Base-by-base conservation (phyloP, 176 grass and related monocot genomes). In the Pontederia crassipes region DNA sequence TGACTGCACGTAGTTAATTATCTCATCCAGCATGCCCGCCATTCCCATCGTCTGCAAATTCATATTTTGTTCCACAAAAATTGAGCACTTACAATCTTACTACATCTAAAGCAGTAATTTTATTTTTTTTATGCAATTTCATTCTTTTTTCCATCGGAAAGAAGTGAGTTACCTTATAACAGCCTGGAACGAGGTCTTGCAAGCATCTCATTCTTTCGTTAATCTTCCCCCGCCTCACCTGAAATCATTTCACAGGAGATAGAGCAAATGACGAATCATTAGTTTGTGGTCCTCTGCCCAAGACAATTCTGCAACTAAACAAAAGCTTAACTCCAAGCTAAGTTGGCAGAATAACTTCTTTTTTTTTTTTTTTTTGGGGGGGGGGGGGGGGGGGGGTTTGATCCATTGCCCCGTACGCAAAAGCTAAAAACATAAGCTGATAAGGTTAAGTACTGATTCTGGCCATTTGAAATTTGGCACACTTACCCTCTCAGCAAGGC, bases 401-500 rank as follows among this genome's bases (percentile, higher is more conserved):
- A 11, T 58, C 14, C 12, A 46, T 12, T 51, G 5, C 9, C 12
- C 8, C 3, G 2, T 7, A 24, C 12, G 4, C 20, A 24, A 24
- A 24, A 24, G 20, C 20, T 24, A 24, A 24, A 24, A 1, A 0
- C 20, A 24, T 24, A 24, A 24, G 20, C 20, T 24, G 20, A 24
- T 24, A 24, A 24, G 20, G 20, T 24, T 24, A 24, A 24, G 0
- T 24, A 24, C 20, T 24, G 20, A 24, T 1, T 24, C 20, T 24
- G 20, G 20, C 20, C 20, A 24, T 24, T 8, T 40, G 55, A 16
- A 59, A 54, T 63, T 65, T 27, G 24, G 7, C 59, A 8, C 18
- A n/a, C 49, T 62, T 64, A 73, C 71, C 59, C 71, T 63, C 59
- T 73, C 71, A n/a, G 71, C 71, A 12, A 73, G 71, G 26, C 71